phyloP scores from a whole-genome alignment of 164 flowering plant species.

The Platanus orientalis region DNA sequence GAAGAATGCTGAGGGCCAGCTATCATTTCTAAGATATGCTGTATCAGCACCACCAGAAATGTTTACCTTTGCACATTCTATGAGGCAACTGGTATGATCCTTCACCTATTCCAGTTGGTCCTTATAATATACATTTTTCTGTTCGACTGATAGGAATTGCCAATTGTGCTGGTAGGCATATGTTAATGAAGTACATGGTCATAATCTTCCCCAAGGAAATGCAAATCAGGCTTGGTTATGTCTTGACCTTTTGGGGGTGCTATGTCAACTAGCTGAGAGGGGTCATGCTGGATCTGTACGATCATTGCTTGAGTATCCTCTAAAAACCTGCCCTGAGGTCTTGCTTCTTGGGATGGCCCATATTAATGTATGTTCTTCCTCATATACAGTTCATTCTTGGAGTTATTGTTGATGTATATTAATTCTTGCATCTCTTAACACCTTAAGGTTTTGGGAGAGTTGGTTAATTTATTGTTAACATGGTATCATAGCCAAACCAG shows the following conservation, averaged over 20 bases:
- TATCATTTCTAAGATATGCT: conserved; percentile 83
- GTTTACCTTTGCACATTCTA: conserved; percentile 68
- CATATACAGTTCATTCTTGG: background rate
- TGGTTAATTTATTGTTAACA: no score
- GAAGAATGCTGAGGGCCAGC: conserved; percentile 80
- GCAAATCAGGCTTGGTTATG: conserved; percentile 77
- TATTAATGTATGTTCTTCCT: conserved; percentile 46
- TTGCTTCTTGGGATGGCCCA: conserved; percentile 84
- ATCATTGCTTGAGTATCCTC: conserved; percentile 60
- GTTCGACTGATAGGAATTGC: conserved; percentile 6
- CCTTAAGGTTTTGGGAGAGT: no score
- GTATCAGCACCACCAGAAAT: conserved; percentile 70
- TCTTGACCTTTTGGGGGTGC: conserved; percentile 70
- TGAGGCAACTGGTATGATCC: conserved; percentile 57
- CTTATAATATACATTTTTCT: conserved; percentile 2
- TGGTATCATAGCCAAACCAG: no score
- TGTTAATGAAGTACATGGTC: conserved; percentile 47
- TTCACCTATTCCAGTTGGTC: background rate
- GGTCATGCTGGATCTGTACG: conserved; percentile 69
- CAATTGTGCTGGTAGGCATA: conserved; percentile 41
- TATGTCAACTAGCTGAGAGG: conserved; percentile 82
- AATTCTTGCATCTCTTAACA: no score
- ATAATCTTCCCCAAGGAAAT: conserved; percentile 47
- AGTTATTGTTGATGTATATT: no score
- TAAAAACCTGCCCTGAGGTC: conserved; percentile 65